Percentiles rank a stretch among this genome's conserved stretches.
phyloP scores from a whole-genome alignment of 371 early-diverging fungal genomes.

The Mucor lusitanicus region DNA sequence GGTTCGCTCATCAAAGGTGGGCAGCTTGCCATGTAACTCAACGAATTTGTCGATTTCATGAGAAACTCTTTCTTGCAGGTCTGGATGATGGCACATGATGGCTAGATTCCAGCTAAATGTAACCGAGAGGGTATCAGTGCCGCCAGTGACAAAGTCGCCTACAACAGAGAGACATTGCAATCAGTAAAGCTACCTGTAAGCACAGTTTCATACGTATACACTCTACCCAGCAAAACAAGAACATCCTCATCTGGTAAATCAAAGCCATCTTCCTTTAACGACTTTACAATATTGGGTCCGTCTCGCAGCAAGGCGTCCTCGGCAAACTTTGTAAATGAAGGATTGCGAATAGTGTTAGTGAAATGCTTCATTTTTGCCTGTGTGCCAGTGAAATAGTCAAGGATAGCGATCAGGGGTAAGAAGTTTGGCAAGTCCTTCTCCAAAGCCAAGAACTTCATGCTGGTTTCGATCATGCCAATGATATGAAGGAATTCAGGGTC shows the following conservation, averaged over 20 bases:
- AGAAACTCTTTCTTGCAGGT: slow-evolving; percentile 4
- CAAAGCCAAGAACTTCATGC: background rate
- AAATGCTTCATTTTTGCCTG: slow-evolving; percentile 4
- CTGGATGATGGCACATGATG: slow-evolving; percentile 16
- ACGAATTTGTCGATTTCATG: slow-evolving; percentile 22
- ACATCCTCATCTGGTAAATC: slow-evolving; percentile 2
- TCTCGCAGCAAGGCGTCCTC: slow-evolving; percentile 8
- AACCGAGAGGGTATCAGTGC: slow-evolving; percentile 13
- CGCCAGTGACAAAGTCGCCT: slow-evolving; percentile 21
- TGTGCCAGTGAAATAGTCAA: slow-evolving; percentile 7
- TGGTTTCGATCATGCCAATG: background rate
- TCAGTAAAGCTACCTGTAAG: background rate
- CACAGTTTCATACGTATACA: too few species aligned
- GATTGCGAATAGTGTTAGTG: background rate
- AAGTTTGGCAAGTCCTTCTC: slow-evolving; percentile 12
- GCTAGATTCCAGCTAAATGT: slow-evolving; percentile 12
- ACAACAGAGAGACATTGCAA: background rate
- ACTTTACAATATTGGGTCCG: slow-evolving; percentile 8
- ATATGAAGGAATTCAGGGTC: slow-evolving; percentile 11
- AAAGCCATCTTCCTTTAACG: background rate
- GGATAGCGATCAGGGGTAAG: background rate
- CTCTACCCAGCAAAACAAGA: slow-evolving; percentile 4
- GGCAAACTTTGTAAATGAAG: background rate
- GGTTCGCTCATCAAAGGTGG: slow-evolving; percentile 11
- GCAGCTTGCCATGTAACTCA: slow-evolving; percentile 1